Base-by-base conservation (phyloP, 768 basidiomycete genomes). In the Tylopilus subfusipes region DNA sequence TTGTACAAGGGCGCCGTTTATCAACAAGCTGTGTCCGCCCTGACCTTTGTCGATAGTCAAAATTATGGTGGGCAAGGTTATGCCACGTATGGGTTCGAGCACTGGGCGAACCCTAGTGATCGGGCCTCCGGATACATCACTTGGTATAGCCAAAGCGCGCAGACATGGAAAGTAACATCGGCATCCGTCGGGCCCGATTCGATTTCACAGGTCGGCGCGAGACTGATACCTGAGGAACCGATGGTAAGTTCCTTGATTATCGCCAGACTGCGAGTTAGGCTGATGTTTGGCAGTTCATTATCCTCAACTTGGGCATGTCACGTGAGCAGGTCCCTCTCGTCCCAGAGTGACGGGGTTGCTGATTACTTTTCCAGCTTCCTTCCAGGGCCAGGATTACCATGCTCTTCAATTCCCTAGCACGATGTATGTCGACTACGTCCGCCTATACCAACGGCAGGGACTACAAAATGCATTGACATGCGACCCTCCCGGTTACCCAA, bases 391-490 rank as follows among this genome's bases (percentile, higher is more conserved):
- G 43, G 54, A 55, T 45, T 55, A 50, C 24, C 48, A 50, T 21
- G 36, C 54, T 63, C 74, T 98, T 50, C 63, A 69, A 44, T 96
- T 93, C 77, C 96, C 95, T 0, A 76, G 80, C 8, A 73, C 79
- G 55, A 89, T 96, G 89, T 82, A 81, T 55, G 73, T 98, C 58
- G 96, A 98, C 70, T 98, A 97, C 62, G 81, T 99, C 22, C 84
- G 93, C 34, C 79, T 95, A 48, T 92, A 93, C 61, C 94, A 97
- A 73, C 82, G 86, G 33, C 67, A 82, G 21, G 93, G 86, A 10
- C 66, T 82, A n/a, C 66, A 82, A 59, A 76, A 86, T 51, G 85
- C 81, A 11, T 62, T 92, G 33, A 85, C 87, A 1, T 99, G 96
- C 69, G 78, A 91, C 68, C 96, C 96, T 10, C 73, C 82, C 2